Base-by-base conservation (phyloP, 768 basidiomycete species). In the Calocybe gangraenosa region DNA sequence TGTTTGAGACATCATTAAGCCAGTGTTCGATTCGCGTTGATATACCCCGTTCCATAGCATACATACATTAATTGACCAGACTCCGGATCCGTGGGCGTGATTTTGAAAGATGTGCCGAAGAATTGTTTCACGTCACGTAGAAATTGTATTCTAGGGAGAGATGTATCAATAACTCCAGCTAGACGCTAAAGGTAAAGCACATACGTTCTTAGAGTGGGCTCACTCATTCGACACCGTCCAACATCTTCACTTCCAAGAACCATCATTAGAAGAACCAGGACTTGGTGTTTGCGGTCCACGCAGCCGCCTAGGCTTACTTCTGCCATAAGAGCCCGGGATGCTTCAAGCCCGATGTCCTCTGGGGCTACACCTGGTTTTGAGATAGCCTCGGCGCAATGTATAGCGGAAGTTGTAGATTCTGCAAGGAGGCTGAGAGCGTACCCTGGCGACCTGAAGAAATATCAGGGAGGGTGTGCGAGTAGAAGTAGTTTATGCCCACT, bases 191-290 rank as follows among this genome's bases (percentile, higher is more conserved):
- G 34, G 42, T 58, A 36, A 2, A 34, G 3, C 23, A 77, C 89
- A 64, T 49, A 89, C 89, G 89, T 90, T 62, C 88, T 76, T 13
- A 78, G 65, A 9, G 89, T 92, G 14, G 92, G 82, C 55, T 87
- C 83, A 3, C 86, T 81, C 81, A 98, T 87, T 46, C 80, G 72
- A 67, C 89, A 92, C 49, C 87, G 80, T 0, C 92, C 91, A 0
- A 98, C 92, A 60, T 99, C 96, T 60, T 98, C 96, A 49, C 91
- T 94, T 7, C 96, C 96, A n/a, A 98, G 71, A 2, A 88, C 85
- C 91, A 99, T 94, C 73, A 92, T 76, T 28, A 95, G 65, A 32
- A 95, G 69, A 3, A 94, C 84, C 7, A 98, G 69, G 37, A 73
- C 76, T 65, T 99, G 96, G 59, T 94, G 92, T 52, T 85, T 82